Conservation (phyloP, 805 yeast genomes). For the Saccharomycopsis fibuligera region DNA sequence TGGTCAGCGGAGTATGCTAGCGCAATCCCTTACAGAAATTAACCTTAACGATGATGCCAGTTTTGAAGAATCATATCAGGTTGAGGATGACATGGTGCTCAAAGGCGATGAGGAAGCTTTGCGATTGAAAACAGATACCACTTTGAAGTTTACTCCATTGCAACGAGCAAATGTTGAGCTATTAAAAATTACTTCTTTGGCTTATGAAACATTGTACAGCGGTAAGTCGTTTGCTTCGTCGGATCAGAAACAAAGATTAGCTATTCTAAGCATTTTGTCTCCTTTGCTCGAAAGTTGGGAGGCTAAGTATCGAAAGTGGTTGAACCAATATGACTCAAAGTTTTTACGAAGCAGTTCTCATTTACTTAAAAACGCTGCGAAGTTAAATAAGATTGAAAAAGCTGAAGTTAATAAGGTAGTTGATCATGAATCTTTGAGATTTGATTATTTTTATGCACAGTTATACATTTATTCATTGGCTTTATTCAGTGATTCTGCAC, state of each 20-base stretch:
- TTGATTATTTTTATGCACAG: constrained; percentile 81
- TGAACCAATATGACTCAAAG: constrained; percentile 35
- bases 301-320: constrained; percentile 47
- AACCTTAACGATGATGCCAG: constrained; percentile 43
- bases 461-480: constrained; percentile 82
- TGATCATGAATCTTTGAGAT: constrained; percentile 64
- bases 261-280: constrained; percentile 63
- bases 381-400: constrained; percentile 28
- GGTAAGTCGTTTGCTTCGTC: constrained; percentile 39
- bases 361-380: not conserved
- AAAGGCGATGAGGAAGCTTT: constrained; percentile 29
- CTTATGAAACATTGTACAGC: constrained; percentile 78
- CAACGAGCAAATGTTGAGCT: constrained; percentile 80
- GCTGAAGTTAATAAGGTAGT: constrained; percentile 33
- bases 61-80: constrained; percentile 22
- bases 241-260: constrained; percentile 58
- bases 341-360: not conserved
- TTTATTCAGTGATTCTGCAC: constrained; percentile 38
- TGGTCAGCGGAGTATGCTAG: constrained; percentile 71
- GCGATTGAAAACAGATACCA: constrained; percentile 12
- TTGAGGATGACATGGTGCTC: constrained; percentile 24
- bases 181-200: constrained; percentile 69
- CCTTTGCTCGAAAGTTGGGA: constrained; percentile 81
- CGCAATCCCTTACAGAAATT: constrained; percentile 64
- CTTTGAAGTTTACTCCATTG: constrained; percentile 46